phyloP scores from a whole-genome alignment of 129 eudicot species.

The Calendula officinalis region DNA sequence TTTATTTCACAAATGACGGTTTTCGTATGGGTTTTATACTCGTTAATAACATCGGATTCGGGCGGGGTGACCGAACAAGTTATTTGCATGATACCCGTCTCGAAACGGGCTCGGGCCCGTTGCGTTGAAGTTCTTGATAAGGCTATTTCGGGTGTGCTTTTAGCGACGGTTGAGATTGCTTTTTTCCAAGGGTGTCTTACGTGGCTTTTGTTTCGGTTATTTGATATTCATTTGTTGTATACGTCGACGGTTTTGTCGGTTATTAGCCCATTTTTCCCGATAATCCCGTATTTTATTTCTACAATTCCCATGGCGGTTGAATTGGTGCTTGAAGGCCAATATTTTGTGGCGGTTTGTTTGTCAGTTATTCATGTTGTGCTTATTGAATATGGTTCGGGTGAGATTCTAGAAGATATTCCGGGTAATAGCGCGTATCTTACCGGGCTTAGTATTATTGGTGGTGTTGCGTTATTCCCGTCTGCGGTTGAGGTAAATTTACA shows the following conservation, averaged over 20 bases:
- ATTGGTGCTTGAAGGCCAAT: slow-evolving; percentile 78
- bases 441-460: slow-evolving; percentile 97
- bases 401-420: slow-evolving; percentile 81
- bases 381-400: slow-evolving; percentile 71
- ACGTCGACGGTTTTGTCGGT: slow-evolving; percentile 81
- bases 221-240: slow-evolving; percentile 74
- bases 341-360: slow-evolving; percentile 59
- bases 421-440: slow-evolving; percentile 85
- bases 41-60: slow-evolving; percentile 83
- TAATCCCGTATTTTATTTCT: slow-evolving; percentile 72
- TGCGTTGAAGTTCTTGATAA: slow-evolving; percentile 91
- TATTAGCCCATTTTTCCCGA: slow-evolving; percentile 83
- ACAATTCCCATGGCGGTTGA: slow-evolving; percentile 68
- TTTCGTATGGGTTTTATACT: slow-evolving; percentile 90
- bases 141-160: slow-evolving; percentile 78
- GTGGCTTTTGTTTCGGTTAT: slow-evolving; percentile 88
- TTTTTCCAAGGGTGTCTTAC: slow-evolving; percentile 93
- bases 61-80: slow-evolving; percentile 98
- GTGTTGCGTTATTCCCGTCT: slow-evolving; percentile 83
- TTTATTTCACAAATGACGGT: slow-evolving; percentile 73
- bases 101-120: slow-evolving; percentile 57
- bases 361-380: slow-evolving; percentile 66
- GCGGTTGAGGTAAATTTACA: slow-evolving; percentile 75
- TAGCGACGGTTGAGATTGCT: slow-evolving; percentile 88
- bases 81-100: slow-evolving; percentile 71